Base-by-base conservation (phyloP, 345 rosid genomes). In the Ceriops zippeliana region DNA sequence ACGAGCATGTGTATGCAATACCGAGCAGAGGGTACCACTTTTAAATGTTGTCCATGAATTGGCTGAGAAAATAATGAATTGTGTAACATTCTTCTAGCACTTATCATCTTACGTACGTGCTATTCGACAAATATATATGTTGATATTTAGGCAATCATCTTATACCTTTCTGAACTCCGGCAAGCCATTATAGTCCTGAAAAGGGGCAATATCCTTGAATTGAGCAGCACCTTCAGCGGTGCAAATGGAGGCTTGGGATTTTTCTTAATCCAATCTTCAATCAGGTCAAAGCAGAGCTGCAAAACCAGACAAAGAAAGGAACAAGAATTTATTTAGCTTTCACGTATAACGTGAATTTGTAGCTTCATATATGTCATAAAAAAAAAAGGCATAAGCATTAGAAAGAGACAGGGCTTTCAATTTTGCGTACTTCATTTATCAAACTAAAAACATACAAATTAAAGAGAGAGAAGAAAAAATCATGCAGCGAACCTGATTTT, bases 181-280 rank as follows among this genome's bases (percentile, higher is more conserved):
- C 52, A 90, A 77, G 73, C 98, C 98, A 62, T 90, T 92, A 65
- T 93, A 93, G 58, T 93, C 98, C 74, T 93, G 98, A 65, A 82
- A 93, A 58, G 7, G 85, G 21, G 98, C 92, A 26, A 90, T 77
- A 62, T 89, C 86, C 67, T 71, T 80, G 73, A 93, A 89, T 68
- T 68, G 70, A 20, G 78, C 72, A 63, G 76, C 73, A 58, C 97
- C 98, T 59, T 86, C 90, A 15, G 71, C 28, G 3, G 90, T 89
- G 77, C 97, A 93, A 58, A 93, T 80, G 64, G 98, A 90, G 56
- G 93, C 93, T 6, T 1, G 7, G 96, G 95, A 62, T 93, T 83
- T 21, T 81, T 78, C 72, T 42, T 75, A 34, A 90, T 74, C 98
- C 98, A 93, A 10, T 83, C 84, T 60, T 77, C 63, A 28, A 87